Evolutionary conservation across 257 asterid species (phyloP).

Genomic region (Solanum pennellii): DNA sequence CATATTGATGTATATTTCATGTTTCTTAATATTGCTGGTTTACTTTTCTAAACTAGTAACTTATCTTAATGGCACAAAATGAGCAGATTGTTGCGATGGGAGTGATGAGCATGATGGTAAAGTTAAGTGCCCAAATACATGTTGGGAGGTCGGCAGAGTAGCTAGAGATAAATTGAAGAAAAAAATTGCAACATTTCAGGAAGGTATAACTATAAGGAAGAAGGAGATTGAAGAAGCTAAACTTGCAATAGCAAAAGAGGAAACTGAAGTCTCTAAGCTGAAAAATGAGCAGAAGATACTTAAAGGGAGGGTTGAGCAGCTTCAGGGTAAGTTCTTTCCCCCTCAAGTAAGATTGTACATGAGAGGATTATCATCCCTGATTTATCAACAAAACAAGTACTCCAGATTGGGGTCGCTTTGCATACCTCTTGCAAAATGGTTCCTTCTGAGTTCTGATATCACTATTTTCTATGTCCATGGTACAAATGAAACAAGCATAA

Average conservation of each 20-base stretch:
- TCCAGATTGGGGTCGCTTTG: not conserved
- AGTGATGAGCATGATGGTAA: slow-evolving; percentile 92
- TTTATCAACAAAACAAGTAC: not conserved
- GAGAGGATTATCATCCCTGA: not conserved
- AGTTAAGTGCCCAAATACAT: slow-evolving; percentile 64
- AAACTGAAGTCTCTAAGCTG: slow-evolving; percentile 63
- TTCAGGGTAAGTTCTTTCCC: slow-evolving; percentile 43
- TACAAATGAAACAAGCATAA: not conserved
- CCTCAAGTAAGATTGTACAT: not conserved
- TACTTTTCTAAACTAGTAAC: not conserved
- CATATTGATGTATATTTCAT: not conserved
- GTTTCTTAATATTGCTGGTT: not conserved
- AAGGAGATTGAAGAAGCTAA: slow-evolving; percentile 64
- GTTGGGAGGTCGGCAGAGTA: slow-evolving; percentile 94
- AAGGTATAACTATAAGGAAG: slow-evolving; percentile 63
- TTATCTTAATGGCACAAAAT: slow-evolving; percentile 1
- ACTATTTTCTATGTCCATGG: not conserved
- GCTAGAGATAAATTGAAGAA: slow-evolving; percentile 83
- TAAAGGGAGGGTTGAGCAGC: slow-evolving; percentile 63
- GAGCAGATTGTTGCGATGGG: slow-evolving; percentile 97
- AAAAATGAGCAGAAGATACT: slow-evolving; percentile 72
- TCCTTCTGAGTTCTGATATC: not conserved
- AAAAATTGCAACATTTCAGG: slow-evolving; percentile 59
- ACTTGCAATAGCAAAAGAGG: slow-evolving; percentile 55
- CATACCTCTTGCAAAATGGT: not conserved